Percentiles rank a stretch among this genome's conserved stretches.
These are phyloP conservation scores for Allodekkera sacchari DNA, from an alignment of 805 yeast species.

Conservation along the genomic window DNA sequence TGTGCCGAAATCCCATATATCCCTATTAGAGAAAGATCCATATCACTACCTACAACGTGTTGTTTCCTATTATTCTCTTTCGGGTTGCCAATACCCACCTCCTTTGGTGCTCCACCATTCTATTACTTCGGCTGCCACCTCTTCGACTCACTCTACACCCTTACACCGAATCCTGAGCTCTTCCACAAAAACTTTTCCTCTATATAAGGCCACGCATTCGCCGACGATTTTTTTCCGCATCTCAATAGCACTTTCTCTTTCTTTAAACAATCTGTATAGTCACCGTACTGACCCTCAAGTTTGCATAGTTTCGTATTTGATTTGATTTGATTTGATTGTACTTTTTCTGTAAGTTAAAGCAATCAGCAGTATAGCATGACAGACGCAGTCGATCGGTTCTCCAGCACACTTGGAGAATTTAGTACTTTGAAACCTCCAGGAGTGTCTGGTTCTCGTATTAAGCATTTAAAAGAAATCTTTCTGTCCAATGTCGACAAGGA, in stretches of 20 bases:
- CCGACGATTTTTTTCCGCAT: no score
- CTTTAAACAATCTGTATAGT: not conserved
- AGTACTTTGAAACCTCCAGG: slow-evolving; percentile 73
- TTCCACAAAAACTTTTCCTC: slow-evolving; percentile 1
- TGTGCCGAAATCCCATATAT: no score
- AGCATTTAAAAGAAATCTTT: slow-evolving; percentile 73
- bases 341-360: not conserved
- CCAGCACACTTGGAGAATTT: slow-evolving; percentile 38
- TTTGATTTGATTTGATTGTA: not conserved
- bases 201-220: no score
- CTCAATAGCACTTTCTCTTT: not conserved
- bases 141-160: no score
- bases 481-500: slow-evolving; percentile 46
- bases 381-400: slow-evolving; percentile 35
- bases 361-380: slow-evolving; percentile 23
- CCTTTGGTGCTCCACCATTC: no score
- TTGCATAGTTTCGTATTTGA: not conserved
- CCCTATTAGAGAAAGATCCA: no score
- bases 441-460: slow-evolving; percentile 92
- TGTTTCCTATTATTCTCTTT: no score
- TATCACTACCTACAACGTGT: no score
- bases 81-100: no score
- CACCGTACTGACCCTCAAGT: not conserved
- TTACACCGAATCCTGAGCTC: no score
- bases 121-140: no score